phyloP scores from a whole-genome alignment of 106 monocot species.

The Ottelia alismoides region DNA sequence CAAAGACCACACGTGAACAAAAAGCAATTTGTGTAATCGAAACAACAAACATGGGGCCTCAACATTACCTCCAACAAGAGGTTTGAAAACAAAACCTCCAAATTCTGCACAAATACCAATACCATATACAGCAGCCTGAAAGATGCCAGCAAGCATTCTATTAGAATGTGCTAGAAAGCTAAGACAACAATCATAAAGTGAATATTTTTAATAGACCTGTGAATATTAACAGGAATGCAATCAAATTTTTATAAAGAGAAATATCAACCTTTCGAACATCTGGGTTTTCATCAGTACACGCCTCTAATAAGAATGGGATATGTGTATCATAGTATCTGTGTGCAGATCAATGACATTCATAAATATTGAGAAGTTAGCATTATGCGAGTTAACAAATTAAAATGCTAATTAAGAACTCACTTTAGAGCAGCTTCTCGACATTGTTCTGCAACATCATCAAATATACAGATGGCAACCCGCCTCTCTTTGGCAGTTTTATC shows the following conservation, averaged over 20 bases:
- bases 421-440: conserved; percentile 84
- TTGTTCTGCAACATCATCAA: conserved; percentile 98
- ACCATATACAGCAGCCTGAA: conserved; percentile 98
- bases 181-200: too few species aligned
- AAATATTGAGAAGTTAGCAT: not conserved
- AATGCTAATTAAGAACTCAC: too few species aligned
- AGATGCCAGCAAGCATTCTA: too few species aligned
- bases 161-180: too few species aligned
- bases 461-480: conserved; percentile 96
- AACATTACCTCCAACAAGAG: conserved; percentile 99
- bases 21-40: too few species aligned
- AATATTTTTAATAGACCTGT: too few species aligned
- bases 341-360: too few species aligned
- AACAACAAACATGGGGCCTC: too few species aligned
- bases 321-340: conserved; percentile 89
- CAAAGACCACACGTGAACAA: too few species aligned
- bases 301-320: conserved; percentile 85
- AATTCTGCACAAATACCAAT: conserved; percentile 93
- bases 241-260: not conserved
- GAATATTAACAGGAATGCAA: too few species aligned
- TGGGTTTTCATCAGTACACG: conserved; percentile 78
- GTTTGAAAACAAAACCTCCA: conserved; percentile 69
- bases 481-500: conserved; percentile 91
- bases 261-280: conserved; percentile 82
- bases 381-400: too few species aligned